Conservation (phyloP, 2,329 filamentous ascomycete species). For the Cladosporium sp. region DNA sequence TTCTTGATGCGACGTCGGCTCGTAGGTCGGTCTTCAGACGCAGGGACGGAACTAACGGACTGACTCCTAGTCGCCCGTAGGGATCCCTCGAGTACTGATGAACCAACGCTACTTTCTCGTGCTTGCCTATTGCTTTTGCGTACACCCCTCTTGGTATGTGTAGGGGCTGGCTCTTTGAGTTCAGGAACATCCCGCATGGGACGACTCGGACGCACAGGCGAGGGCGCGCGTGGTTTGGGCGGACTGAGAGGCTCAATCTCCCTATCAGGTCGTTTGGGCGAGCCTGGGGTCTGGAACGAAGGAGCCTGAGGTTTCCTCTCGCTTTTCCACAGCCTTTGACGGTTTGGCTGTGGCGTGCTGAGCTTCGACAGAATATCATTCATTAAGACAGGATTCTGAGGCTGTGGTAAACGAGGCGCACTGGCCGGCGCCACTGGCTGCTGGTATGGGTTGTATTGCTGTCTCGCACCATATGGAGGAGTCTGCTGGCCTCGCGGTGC, state of each 20-base stretch:
- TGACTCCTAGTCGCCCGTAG: slow-evolving; percentile 49
- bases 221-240: slow-evolving; percentile 25
- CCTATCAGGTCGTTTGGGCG: slow-evolving; percentile 25
- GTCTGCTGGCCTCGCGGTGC: slow-evolving; percentile 23
- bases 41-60: slow-evolving; percentile 44
- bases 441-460: background rate
- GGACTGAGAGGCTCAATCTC: slow-evolving; percentile 38
- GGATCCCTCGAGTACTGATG: slow-evolving; percentile 48
- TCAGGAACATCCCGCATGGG: background rate
- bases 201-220: background rate
- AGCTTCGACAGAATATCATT: slow-evolving; percentile 31
- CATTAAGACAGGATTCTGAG: slow-evolving; percentile 24
- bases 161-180: slow-evolving; percentile 7
- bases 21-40: slow-evolving; percentile 41
- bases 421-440: slow-evolving; percentile 28
- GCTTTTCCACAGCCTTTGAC: slow-evolving; percentile 34
- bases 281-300: slow-evolving; percentile 23
- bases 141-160: slow-evolving; percentile 25
- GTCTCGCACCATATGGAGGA: slow-evolving; percentile 16
- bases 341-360: slow-evolving; percentile 28
- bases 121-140: slow-evolving; percentile 25
- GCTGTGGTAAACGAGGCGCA: slow-evolving; percentile 25
- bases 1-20: slow-evolving; percentile 46
- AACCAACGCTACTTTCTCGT: slow-evolving; percentile 43
- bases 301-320: slow-evolving; percentile 28